Base-by-base conservation (phyloP, 306 rosid genomes). In the Quercus rubra region DNA sequence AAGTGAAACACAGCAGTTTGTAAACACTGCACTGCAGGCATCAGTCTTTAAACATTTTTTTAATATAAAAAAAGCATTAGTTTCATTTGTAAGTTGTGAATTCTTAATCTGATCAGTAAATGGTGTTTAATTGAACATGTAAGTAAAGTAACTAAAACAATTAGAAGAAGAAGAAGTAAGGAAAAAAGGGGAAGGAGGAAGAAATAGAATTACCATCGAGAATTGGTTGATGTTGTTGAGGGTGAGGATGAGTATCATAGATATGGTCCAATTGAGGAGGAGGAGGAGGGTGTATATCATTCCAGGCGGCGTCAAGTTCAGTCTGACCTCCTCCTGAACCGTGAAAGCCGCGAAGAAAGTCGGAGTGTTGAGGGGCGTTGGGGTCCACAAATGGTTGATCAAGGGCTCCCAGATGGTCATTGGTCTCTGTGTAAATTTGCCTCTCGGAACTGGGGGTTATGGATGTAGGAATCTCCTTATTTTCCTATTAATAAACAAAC, bases 391-490 rank as follows among this genome's bases (percentile, higher is more conserved):
- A 83, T 4, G 97, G 96, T 76, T 87, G 89, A 75, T 95, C 98
- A 70, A 88, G 30, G 91, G 93, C n/a, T 82, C 79, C 72, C 1
- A 33, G 59, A 25, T 54, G 82, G 4, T 78, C 81, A 74, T 77
- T 49, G 25, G 41, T 57, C 19, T 78, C 79, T 2, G 86, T 78
- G 78, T 81, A 79, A 55, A 92, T 84, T 28, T 81, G 93, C 6
- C 86, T 76, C 23, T 80, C 85, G 6, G 94, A 77, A 73, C 75
- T 80, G 72, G 93, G 80, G 12, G 89, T 86, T 62, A 83, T 64
- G 12, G 94, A 78, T 7, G 91, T 78, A 9, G 98, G 99, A 83
- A 96, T 91, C 90, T 93, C 99, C 90, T 82, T 90, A 86, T 88
- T 89, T 79, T 93, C 99, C 92, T 94, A 41, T 41, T 41, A 41